Evolutionary conservation across 768 basidiomycete species (phyloP).

Genomic region (Mycena galopus): DNA sequence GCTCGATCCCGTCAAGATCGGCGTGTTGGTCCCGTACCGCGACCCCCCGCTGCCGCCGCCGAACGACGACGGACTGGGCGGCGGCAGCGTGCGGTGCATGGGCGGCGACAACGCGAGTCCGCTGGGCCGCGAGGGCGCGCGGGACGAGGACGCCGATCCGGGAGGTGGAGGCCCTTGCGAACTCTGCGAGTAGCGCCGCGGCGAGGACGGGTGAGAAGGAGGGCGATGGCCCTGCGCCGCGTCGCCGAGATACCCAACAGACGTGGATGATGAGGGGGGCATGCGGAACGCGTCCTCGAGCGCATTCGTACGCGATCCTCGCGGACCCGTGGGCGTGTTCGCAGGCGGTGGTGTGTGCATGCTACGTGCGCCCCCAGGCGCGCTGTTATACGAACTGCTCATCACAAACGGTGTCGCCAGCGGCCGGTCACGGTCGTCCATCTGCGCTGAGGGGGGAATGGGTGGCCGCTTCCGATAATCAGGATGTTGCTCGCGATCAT

Average conservation of each 20-base stretch:
- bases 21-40: conserved; percentile 30
- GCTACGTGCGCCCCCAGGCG: conserved; percentile 30
- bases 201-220: conserved; percentile 34
- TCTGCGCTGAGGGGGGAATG: conserved; percentile 50
- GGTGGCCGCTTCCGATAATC: conserved; percentile 47
- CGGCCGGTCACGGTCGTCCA: conserved; percentile 67
- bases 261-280: conserved; percentile 44
- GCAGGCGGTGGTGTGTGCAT: conserved; percentile 39
- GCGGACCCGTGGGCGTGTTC: conserved; percentile 50
- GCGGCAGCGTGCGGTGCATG: conserved; percentile 40
- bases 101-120: conserved; percentile 31
- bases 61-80: conserved; percentile 39
- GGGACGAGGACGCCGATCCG: conserved; percentile 35
- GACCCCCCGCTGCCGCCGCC: conserved; percentile 39
- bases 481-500: conserved; percentile 43
- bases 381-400: conserved; percentile 57
- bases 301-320: conserved; percentile 41
- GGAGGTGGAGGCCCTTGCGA: conserved; percentile 32
- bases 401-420: conserved; percentile 68
- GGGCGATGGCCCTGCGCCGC: conserved; percentile 32
- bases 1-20: conserved; percentile 22
- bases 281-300: conserved; percentile 48
- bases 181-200: conserved; percentile 37
- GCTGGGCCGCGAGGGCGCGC: conserved; percentile 41
- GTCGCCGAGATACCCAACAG: conserved; percentile 41